Evolutionary conservation across 1,139 yeast species (phyloP).

Genomic region (Saccharomyces uvarum): DNA sequence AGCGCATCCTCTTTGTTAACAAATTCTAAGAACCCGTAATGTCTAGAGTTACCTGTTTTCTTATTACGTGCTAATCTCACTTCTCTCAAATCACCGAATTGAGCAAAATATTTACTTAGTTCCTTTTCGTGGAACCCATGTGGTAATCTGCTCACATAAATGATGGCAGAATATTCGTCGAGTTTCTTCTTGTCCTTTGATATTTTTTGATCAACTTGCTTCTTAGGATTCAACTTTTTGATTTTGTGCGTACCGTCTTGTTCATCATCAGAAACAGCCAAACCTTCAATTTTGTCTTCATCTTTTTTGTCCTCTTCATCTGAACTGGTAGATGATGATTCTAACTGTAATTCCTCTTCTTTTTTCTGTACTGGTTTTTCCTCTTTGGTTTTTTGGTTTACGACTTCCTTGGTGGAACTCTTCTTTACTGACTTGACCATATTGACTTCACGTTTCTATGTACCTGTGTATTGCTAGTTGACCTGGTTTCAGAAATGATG

Average conservation of each 20-base stretch:
- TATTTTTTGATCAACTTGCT: conserved; percentile 11
- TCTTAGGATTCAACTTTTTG: conserved; percentile 27
- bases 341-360: conserved; percentile 2
- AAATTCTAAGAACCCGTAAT: conserved; percentile 87
- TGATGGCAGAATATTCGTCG: conserved; percentile 46
- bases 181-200: neutral
- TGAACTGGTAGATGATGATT: neutral
- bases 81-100: conserved; percentile 78
- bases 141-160: conserved; percentile 89
- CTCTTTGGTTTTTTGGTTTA: conserved; percentile 6
- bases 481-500: neutral
- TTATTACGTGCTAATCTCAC: conserved; percentile 81
- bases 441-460: neutral
- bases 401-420: conserved; percentile 4
- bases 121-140: conserved; percentile 85
- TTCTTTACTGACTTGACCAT: conserved; percentile 6
- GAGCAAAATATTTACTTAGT: conserved; percentile 64
- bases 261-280: conserved; percentile 32
- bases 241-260: conserved; percentile 25
- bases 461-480: neutral
- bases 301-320: neutral
- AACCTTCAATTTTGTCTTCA: conserved; percentile 32
- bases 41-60: conserved; percentile 86
- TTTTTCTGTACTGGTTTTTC: conserved; percentile 16
- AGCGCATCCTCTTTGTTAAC: conserved; percentile 66